Percentiles rank a stretch among this genome's conserved stretches.
Conservation (phyloP, 1,284 basidiomycete genomes). For the Naganishia liquefaciens region DNA sequence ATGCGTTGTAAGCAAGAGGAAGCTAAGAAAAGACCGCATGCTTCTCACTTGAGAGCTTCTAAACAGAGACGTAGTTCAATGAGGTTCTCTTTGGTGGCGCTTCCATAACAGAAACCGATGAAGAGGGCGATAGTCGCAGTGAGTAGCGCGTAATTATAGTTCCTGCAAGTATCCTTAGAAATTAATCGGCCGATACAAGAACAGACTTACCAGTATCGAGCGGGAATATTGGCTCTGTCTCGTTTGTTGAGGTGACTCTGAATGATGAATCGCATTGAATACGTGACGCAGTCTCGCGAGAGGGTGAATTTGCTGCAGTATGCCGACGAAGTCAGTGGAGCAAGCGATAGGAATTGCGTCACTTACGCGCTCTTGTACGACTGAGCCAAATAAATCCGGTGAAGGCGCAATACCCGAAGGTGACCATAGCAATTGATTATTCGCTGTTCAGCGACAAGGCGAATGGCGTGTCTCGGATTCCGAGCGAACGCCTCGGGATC, state of each 20-base stretch:
- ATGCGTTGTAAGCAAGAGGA: no score
- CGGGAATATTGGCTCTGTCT: constrained; percentile 7
- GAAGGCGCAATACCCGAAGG: constrained; percentile 20
- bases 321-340: not conserved
- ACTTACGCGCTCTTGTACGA: constrained; percentile 23
- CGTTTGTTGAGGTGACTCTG: constrained; percentile 13
- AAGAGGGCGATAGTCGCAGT: constrained; percentile 24
- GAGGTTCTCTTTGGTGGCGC: not conserved
- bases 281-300: constrained; percentile 11
- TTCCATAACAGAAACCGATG: constrained; percentile 11
- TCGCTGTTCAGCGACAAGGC: constrained; percentile 18
- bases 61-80: constrained; percentile 9
- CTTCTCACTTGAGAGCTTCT: constrained; percentile 6
- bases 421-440: constrained; percentile 23
- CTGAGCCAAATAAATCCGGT: constrained; percentile 25
- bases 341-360: no score
- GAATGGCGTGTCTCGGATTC: constrained; percentile 1
- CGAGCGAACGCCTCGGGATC: constrained; percentile 9
- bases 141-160: constrained; percentile 11
- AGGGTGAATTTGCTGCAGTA: constrained; percentile 7
- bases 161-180: not conserved
- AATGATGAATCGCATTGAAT: constrained; percentile 11
- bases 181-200: not conserved
- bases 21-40: not conserved
- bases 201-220: constrained; percentile 16